phyloP scores from a whole-genome alignment of 495 filamentous ascomycete genomes.

The Pyrenula massariospora region DNA sequence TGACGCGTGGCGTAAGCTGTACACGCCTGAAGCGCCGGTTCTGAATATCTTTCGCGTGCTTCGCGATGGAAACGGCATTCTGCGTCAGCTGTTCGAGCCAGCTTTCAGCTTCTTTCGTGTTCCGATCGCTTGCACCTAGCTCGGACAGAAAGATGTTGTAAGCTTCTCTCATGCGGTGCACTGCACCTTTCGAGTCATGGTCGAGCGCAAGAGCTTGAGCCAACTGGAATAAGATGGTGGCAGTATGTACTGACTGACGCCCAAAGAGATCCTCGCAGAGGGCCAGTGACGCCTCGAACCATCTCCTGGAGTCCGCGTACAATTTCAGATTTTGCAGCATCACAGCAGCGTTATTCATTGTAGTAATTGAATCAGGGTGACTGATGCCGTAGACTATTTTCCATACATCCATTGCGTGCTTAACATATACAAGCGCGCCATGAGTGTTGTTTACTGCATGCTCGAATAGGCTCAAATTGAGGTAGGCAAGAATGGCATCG shows the following conservation, averaged over 20 bases:
- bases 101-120: conserved; percentile 86
- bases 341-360: conserved; percentile 95
- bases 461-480: conserved; percentile 91
- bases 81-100: conserved; percentile 96
- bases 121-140: conserved; percentile 78
- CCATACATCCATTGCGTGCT: conserved; percentile 90
- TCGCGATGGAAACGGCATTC: conserved; percentile 86
- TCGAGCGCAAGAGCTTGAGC: conserved; percentile 90
- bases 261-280: conserved; percentile 84
- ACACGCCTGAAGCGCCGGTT: conserved; percentile 53
- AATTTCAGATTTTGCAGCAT: conserved; percentile 93
- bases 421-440: conserved; percentile 70
- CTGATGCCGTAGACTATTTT: conserved; percentile 89
- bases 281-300: conserved; percentile 87
- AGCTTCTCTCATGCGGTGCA: conserved; percentile 84
- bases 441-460: conserved; percentile 83
- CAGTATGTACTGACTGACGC: conserved; percentile 76
- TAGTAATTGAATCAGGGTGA: conserved; percentile 96
- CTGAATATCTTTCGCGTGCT: conserved; percentile 78
- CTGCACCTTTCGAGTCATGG: conserved; percentile 79
- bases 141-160: conserved; percentile 85
- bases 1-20: conserved; percentile 43
- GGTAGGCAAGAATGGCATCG: conserved; percentile 87
- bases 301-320: conserved; percentile 82
- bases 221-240: conserved; percentile 94